Conservation (phyloP, 2,329 filamentous ascomycete genomes). For the Colletotrichum eleusines region DNA sequence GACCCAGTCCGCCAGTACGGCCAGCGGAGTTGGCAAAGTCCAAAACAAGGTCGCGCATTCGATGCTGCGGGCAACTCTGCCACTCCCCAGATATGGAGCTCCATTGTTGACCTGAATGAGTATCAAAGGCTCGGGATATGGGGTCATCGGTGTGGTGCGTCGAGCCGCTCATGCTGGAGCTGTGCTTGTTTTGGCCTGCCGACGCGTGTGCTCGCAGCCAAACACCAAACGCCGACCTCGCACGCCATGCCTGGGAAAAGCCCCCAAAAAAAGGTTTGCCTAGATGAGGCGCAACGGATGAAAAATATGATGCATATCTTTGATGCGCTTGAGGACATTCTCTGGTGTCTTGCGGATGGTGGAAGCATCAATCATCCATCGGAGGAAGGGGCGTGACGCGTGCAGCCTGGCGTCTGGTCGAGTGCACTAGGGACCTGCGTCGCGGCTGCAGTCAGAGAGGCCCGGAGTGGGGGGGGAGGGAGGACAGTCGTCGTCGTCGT, state of each 20-base stretch:
- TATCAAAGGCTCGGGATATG: not conserved
- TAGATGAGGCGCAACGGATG: not conserved
- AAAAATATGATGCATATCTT: too few relatives aligned
- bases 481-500: not conserved
- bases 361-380: not conserved
- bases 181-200: not conserved
- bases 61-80: not conserved
- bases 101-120: accelerated
- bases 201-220: not conserved
- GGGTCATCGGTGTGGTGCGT: not conserved
- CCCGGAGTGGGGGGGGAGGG: not conserved
- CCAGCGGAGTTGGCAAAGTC: not conserved
- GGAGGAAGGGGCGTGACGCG: not conserved
- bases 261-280: not conserved
- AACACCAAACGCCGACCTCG: not conserved
- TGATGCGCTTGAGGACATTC: too few relatives aligned
- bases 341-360: not conserved
- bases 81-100: not conserved
- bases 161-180: not conserved
- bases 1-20: not conserved
- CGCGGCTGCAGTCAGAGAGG: conserved; percentile 3
- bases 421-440: conserved; percentile 13
- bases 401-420: not conserved
- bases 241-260: not conserved
- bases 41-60: not conserved